Base-by-base conservation (phyloP, 2,329 filamentous ascomycete genomes). In the Xylaria multiplex region DNA sequence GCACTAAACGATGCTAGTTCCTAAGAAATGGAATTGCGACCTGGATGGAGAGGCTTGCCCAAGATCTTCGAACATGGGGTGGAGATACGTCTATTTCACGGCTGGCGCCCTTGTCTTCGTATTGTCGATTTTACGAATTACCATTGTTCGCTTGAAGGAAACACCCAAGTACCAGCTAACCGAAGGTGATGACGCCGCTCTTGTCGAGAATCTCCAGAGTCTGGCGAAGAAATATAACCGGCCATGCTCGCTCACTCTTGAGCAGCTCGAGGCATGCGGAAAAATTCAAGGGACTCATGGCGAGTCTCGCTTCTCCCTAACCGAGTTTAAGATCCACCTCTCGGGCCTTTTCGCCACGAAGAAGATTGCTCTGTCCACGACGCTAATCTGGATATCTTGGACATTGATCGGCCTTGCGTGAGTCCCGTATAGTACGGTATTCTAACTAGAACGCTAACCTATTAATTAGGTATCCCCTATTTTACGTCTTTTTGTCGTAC, bases 401-500 rank as follows among this genome's bases (percentile, higher is more conserved):
- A 83, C 86, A 0, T 74, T 91, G 2, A 91, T 92, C 40, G 90
- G 91, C 6, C 82, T 93, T 0, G 90, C 89, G 0, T 93, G 66
- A 43, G 72, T 73, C 45, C 19, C 16, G 5, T 2, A 13, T 22
- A 24, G 2, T 11, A 30, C 52, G 35, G 8, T 52, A 22, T 48
- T 6, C 8, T 1, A 9, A 16, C 5, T 9, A 45, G 24, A 46
- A 46, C 27, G 63, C 72, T 75, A 67, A 75, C 35, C 9, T 4
- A 11, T 16, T 16, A n/a, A 60, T 9, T 54, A 75, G 73, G 1
- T 75, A 93, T 71, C 91, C 91, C 0, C 81, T 93, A 0, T 93
- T 91, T 77, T 91, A 91, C 69, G 90, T 92, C 59, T 93, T 93
- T 76, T 79, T 93, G 1, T 88, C 88, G 80, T 84, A 75, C 69